phyloP scores from a whole-genome alignment of 2,329 filamentous ascomycete genomes.

The Alternaria infectoria region DNA sequence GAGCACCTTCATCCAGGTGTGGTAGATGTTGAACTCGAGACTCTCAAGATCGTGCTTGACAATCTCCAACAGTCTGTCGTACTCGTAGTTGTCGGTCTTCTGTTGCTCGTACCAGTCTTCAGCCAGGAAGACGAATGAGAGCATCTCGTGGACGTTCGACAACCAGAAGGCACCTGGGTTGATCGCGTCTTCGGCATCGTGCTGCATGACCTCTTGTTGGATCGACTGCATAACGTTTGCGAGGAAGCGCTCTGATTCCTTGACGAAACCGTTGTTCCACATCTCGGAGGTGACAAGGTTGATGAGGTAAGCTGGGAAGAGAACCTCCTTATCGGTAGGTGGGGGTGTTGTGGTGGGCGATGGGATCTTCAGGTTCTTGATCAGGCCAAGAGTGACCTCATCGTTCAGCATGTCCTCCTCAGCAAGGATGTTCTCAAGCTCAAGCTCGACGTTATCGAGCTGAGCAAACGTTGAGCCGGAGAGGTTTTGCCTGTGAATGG shows the following conservation, averaged over 20 bases:
- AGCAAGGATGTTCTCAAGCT: constrained; percentile 89
- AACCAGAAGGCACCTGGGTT: constrained; percentile 99
- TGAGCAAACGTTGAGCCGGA: constrained; percentile 80
- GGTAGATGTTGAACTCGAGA: constrained; percentile 99
- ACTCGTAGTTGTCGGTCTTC: constrained; percentile 99
- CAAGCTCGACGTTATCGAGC: constrained; percentile 89
- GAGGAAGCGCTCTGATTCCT: constrained; percentile 97
- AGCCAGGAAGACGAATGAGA: constrained; percentile 97
- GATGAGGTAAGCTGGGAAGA: constrained; percentile 98
- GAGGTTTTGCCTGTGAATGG: constrained; percentile 70
- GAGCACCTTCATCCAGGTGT: constrained; percentile 99
- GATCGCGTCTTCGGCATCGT: constrained; percentile 95
- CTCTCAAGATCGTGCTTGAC: constrained; percentile 99
- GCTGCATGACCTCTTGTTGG: constrained; percentile 98
- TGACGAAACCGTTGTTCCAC: constrained; percentile 99
- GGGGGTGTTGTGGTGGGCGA: constrained; percentile 84
- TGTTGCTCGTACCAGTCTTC: constrained; percentile 99
- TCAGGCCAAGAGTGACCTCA: constrained; percentile 94
- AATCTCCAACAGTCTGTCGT: constrained; percentile 95
- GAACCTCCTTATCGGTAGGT: constrained; percentile 95
- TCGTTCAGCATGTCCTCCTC: constrained; percentile 97
- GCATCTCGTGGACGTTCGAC: constrained; percentile 99
- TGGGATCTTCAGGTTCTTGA: constrained; percentile 95
- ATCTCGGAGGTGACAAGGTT: constrained; percentile 99
- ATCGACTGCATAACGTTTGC: constrained; percentile 99